Percentiles rank a stretch among this genome's conserved stretches.
These are phyloP conservation scores for Huntiella decipiens DNA, from an alignment of 2,329 filamentous ascomycete genomes.

Conservation along the genomic window DNA sequence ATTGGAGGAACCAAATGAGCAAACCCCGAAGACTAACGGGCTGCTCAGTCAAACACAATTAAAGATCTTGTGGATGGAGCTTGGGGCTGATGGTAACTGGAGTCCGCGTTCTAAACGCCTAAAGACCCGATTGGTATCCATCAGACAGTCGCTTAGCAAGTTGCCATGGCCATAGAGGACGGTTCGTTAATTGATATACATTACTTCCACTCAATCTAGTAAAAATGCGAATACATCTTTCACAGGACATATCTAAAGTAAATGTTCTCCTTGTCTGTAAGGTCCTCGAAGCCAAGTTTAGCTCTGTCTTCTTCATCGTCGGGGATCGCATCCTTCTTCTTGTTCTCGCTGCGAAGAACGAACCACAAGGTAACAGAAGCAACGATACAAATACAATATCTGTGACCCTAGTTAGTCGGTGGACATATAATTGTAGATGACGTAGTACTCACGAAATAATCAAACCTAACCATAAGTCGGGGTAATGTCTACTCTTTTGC, in stretches of 20 bases:
- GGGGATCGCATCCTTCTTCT: conserved; percentile 25
- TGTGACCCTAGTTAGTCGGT: conserved; percentile 15
- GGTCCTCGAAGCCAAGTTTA: conserved; percentile 45
- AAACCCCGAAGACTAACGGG: not conserved
- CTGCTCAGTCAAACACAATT: conserved; percentile 2
- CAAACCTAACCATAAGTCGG: conserved; percentile 49
- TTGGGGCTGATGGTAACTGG: conserved; percentile 4
- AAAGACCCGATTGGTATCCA: not conserved
- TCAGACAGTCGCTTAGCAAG: too few species aligned
- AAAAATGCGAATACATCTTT: not conserved
- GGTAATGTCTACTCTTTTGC: conserved; percentile 47
- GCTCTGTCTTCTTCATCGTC: conserved; percentile 37
- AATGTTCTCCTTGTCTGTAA: conserved; percentile 50
- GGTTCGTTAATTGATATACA: too few species aligned
- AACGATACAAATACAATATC: conserved; percentile 48
- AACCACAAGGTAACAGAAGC: conserved; percentile 36
- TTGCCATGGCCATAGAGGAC: too few species aligned
- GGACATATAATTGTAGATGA: too few species aligned
- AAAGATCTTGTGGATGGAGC: conserved; percentile 8
- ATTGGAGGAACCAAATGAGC: not conserved
- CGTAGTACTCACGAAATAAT: conserved; percentile 33
- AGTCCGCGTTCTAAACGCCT: conserved; percentile 6
- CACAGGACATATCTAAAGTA: conserved; percentile 41
- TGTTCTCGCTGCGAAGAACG: conserved; percentile 41
- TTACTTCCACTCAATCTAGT: too few species aligned